A percentile compares a stretch with the other conserved stretches of the same genome.
Conservation (phyloP, 1,284 basidiomycete species). For the Rhodotorula sp. region DNA sequence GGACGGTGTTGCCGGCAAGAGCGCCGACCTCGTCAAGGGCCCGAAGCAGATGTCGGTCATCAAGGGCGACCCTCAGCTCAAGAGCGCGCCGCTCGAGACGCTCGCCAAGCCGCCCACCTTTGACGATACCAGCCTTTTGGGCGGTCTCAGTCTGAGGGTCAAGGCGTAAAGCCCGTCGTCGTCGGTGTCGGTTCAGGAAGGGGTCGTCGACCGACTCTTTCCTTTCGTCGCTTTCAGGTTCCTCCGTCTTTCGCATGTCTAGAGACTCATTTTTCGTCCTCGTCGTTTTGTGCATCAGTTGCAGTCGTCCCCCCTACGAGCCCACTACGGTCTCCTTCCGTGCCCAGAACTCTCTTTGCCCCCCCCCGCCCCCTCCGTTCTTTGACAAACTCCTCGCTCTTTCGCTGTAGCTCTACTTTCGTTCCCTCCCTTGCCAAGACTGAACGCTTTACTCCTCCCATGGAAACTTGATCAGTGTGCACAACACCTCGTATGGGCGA, state of each 20-base stretch:
- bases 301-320: neutral
- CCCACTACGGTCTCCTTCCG: too few relatives aligned
- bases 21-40: conserved; percentile 16
- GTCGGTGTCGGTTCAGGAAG: neutral
- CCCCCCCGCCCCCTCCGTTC: too few relatives aligned
- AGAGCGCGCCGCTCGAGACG: conserved; percentile 1
- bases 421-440: too few relatives aligned
- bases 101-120: conserved; percentile 2
- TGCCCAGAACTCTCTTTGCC: too few relatives aligned
- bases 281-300: neutral
- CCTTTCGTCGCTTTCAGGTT: too few relatives aligned
- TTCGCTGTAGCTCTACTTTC: too few relatives aligned
- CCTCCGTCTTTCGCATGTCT: too few relatives aligned
- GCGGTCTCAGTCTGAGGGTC: conserved; percentile 10
- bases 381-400: too few relatives aligned
- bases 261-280: too few relatives aligned
- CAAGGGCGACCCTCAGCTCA: conserved; percentile 30
- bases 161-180: neutral
- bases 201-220: neutral
- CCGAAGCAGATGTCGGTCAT: conserved; percentile 11
- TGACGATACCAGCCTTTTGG: neutral
- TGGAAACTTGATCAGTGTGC: too few relatives aligned
- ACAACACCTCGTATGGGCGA: too few relatives aligned
- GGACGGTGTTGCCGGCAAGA: conserved; percentile 36
- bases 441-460: too few relatives aligned